Conservation (phyloP, 2,329 filamentous ascomycete species). For the Diaporthe vexans region DNA sequence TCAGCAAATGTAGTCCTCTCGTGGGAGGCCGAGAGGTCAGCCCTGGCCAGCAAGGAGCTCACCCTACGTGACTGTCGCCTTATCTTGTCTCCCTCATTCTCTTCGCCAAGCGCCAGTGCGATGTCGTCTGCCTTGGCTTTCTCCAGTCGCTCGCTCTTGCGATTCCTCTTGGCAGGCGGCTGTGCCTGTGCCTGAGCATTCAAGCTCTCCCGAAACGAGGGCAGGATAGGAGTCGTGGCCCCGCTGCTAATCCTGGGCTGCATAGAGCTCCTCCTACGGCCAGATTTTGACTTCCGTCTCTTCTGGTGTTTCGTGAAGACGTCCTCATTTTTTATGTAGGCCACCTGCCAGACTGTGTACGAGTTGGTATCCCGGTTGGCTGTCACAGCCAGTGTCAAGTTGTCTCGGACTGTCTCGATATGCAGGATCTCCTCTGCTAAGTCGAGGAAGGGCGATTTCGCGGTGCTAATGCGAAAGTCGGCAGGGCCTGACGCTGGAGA, state of each 20-base stretch:
- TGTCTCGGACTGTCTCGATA: conserved; percentile 74
- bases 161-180: conserved; percentile 65
- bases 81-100: conserved; percentile 67
- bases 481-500: conserved; percentile 57
- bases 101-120: conserved; percentile 79
- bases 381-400: conserved; percentile 83
- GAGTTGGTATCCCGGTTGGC: conserved; percentile 81
- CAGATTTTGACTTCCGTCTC: conserved; percentile 60
- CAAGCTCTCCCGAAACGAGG: conserved; percentile 83
- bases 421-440: conserved; percentile 87
- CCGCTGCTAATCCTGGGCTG: conserved; percentile 79
- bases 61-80: conserved; percentile 80
- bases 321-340: conserved; percentile 80
- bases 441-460: conserved; percentile 73
- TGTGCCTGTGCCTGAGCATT: conserved; percentile 63
- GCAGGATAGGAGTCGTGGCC: conserved; percentile 78
- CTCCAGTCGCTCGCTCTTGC: conserved; percentile 65
- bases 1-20: conserved; percentile 87
- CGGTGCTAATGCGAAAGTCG: conserved; percentile 55
- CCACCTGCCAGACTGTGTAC: conserved; percentile 88
- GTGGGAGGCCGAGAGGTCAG: conserved; percentile 87
- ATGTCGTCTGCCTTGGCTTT: conserved; percentile 67
- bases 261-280: conserved; percentile 74
- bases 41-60: conserved; percentile 90
- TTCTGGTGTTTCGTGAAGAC: conserved; percentile 63